phyloP scores from a whole-genome alignment of 108 stramenopile genomes.

The Fragilaria crotonensis region DNA sequence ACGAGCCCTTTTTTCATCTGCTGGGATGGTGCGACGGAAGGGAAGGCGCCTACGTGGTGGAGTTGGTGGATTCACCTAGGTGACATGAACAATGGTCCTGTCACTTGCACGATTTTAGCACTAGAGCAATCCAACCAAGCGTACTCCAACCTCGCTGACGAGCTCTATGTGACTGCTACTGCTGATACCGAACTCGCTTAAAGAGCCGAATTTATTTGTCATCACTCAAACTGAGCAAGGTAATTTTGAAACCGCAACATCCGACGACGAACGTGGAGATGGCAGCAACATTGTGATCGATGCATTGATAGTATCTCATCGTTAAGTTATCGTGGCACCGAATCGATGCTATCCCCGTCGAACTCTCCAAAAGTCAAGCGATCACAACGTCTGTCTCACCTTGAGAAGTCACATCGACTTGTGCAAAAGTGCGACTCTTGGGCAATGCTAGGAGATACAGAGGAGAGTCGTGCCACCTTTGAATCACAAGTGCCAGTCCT shows the following conservation, averaged over 20 bases:
- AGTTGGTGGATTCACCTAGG: too few species aligned
- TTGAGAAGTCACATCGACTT: constrained; percentile 49
- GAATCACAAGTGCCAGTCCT: constrained; percentile 6
- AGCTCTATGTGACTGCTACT: too few species aligned
- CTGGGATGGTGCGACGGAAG: constrained; percentile 73
- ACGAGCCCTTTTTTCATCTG: constrained; percentile 50
- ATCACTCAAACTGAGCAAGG: too few species aligned
- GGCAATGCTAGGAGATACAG: constrained; percentile 51
- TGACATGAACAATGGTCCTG: too few species aligned
- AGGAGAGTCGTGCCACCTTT: constrained; percentile 26
- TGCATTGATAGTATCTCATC: constrained; percentile 51
- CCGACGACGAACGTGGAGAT: background rate
- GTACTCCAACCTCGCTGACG: background rate
- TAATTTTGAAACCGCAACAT: too few species aligned
- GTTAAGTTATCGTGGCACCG: background rate
- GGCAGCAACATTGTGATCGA: constrained; percentile 21
- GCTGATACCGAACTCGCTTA: too few species aligned
- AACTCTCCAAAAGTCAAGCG: background rate
- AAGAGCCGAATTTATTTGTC: too few species aligned
- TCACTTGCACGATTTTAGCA: constrained; percentile 8
- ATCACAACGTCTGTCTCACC: constrained; percentile 22
- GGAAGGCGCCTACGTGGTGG: too few species aligned
- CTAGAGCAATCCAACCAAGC: constrained; percentile 15
- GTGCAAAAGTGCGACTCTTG: constrained; percentile 61
- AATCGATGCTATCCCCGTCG: background rate